Evolutionary conservation across 257 asterid genomes (phyloP), one percentile per base, ranked within the genome.

Genomic region (Orobanche coerulescens): DNA sequence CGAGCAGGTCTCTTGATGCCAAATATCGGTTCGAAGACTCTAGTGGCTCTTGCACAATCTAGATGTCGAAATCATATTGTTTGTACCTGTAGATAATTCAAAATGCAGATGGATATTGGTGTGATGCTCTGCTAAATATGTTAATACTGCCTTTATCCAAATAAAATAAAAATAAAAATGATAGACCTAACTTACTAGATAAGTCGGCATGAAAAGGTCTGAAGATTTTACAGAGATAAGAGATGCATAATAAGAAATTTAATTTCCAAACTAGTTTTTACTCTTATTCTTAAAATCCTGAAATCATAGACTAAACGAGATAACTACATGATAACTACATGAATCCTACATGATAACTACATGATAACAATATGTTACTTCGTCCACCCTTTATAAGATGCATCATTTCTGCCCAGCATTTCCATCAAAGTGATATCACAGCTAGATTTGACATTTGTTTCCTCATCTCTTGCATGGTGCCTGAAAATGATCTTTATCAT

Each of bases 181-280:
- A 20, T 1, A 46, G 18, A 18, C n/a, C 7, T 46, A 46, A 46
- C 26, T 46, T 10, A 39, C 23, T 46, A 18, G 53, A 46, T 16
- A 46, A 47, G 18, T 47, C 4, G 13, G 19, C 26, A 22, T 47
- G 53, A 47, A 19, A 16, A 0, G 5, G 2, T 20, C 53, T 49
- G n/a, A 47, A 47, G 24, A 47, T 47, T 47, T 47, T 47, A 49
- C 53, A 47, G 53, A 10, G 53, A 47, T 19, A 47, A 47, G 25
- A 16, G 26, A 47, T 8, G 53, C 53, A 14, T 7, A 47, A 47
- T 47, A 2, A 2, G 20, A 47, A 18, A 9, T 1, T 19, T 47
- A 47, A 16, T 20, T 4, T 47, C 26, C 28, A 47, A 23, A 15
- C 24, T 18, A 49, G 1, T 4, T 47, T 1, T 20, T 18, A 18